Base-by-base conservation (phyloP, 2,329 filamentous ascomycete species). In the Penicillium janthinellum region DNA sequence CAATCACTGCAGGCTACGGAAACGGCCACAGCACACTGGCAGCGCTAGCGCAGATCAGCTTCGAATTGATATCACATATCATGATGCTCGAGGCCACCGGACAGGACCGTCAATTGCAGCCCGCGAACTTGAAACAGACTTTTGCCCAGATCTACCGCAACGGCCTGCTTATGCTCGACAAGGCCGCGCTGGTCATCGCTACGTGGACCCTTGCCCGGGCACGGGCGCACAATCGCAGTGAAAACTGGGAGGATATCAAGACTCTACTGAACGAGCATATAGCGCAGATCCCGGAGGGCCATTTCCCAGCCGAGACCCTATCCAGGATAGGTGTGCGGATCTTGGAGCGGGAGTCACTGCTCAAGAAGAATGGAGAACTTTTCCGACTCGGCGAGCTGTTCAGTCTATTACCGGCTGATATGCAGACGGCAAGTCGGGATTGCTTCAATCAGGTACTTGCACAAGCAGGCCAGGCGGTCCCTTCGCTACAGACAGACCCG, bases 101-200 rank as follows among this genome's bases (percentile, higher is more conserved):
- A n/a, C 57, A 71, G 58, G 59, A 67, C 53, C 47, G 71, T 47
- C 63, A 65, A 8, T 41, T 44, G n/a, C 57, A 71, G 6, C 76
- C 78, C 5, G 39, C 57, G 6, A 80, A 75, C 52, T 56, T 75
- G 35, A 80, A 79, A 55, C 78, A 81, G 56, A 70, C 57, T 2
- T 72, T 76, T 62, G 77, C 76, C 28, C 74, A 78, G 39, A 65
- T 75, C 11, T 81, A 80, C 65, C 75, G 78, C 12, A 73, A 79
- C 38, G 74, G 75, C 35, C 78, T 78, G 53, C 72, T 78, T 25
- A 67, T 64, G 42, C 66, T 81, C 14, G 74, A 76, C 14, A 70
- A 77, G 60, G 71, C 74, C 28, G 78, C 78, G 1, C 64, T 77
- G 14, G 67, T 76, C 12, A 68, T 80, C 20, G 74, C 76, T 15